Evolutionary conservation across 768 basidiomycete genomes (phyloP).

Genomic region (Antrodiella citrinella): DNA sequence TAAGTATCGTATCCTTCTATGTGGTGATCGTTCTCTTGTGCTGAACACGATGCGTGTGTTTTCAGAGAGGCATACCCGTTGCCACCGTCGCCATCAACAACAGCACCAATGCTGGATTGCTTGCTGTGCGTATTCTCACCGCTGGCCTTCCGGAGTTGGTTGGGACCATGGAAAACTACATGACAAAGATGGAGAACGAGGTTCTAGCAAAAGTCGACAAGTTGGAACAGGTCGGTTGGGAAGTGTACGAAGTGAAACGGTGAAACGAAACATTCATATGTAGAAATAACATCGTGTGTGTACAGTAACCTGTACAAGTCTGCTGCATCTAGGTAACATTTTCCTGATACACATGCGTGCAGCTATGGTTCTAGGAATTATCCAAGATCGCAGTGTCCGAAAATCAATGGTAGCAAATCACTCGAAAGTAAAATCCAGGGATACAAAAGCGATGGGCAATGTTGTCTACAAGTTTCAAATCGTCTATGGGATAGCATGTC

Average conservation of each 20-base stretch:
- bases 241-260: constrained; percentile 51
- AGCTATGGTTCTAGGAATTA: no score
- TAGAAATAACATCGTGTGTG: no score
- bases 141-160: constrained; percentile 62
- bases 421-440: no score
- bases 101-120: constrained; percentile 84
- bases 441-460: no score
- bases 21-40: background rate
- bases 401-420: no score
- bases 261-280: no score
- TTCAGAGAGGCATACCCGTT: constrained; percentile 89
- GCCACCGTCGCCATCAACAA: constrained; percentile 98
- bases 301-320: no score
- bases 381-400: no score
- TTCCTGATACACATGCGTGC: no score
- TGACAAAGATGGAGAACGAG: constrained; percentile 60
- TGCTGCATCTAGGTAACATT: no score
- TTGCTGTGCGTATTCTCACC: constrained; percentile 86
- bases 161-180: constrained; percentile 64
- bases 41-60: constrained; percentile 4
- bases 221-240: constrained; percentile 79
- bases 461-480: no score
- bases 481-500: no score
- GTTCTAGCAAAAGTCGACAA: constrained; percentile 74
- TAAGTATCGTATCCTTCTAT: constrained; percentile 31